Evolutionary conservation across 1,284 basidiomycete genomes (phyloP).

Genomic region (Phylloporus sp.): DNA sequence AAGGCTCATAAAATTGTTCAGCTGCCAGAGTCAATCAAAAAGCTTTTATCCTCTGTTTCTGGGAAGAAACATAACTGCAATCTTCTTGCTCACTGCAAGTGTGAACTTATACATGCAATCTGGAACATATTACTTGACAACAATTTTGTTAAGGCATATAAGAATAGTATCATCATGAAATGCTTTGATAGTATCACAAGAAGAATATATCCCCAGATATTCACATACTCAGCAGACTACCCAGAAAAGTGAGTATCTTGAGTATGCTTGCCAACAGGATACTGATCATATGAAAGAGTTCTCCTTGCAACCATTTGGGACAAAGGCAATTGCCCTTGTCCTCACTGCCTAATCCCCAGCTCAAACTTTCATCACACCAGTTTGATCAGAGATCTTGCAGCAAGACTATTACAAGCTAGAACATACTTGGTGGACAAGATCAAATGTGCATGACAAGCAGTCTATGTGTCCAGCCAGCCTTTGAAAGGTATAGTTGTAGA

Average conservation of each 20-base stretch:
- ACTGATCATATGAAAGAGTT: background rate
- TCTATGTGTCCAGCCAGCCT: background rate
- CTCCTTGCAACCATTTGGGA: no score
- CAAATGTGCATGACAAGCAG: background rate
- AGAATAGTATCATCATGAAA: background rate
- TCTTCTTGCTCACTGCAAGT: background rate
- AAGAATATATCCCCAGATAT: no score
- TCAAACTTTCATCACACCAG: background rate
- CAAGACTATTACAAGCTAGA: background rate
- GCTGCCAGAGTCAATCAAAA: constrained; percentile 13
- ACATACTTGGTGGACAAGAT: background rate
- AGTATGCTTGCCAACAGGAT: background rate
- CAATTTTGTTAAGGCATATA: background rate
- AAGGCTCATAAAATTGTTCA: background rate
- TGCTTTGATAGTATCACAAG: no score
- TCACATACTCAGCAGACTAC: no score
- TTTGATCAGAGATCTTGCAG: background rate
- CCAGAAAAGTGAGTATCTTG: constrained; percentile 13
- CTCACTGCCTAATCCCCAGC: constrained; percentile 1
- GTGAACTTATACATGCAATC: background rate
- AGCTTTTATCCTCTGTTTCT: background rate
- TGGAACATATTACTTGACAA: background rate
- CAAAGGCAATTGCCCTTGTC: no score
- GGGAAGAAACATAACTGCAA: constrained; percentile 4
- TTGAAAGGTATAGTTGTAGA: background rate